Percentiles rank a stretch among this genome's conserved stretches.
Evolutionary conservation across 306 rosid genomes (phyloP).

Genomic region (Pueraria montana): DNA sequence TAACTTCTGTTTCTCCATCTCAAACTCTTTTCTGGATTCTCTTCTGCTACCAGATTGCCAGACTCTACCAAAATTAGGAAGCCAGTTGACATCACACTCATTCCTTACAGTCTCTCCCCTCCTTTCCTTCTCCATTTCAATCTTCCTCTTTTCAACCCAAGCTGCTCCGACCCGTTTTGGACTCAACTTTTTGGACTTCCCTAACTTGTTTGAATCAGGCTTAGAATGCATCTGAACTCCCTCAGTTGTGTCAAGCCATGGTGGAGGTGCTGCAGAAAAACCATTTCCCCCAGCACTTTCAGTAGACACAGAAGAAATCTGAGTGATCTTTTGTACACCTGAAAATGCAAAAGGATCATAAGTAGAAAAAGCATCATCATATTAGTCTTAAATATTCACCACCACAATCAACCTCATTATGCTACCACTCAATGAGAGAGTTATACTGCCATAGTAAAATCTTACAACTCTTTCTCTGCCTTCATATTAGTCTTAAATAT

Average conservation of each 20-base stretch:
- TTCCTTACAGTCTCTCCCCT: conserved; percentile 78
- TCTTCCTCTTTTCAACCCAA: conserved; percentile 95
- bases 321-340: conserved; percentile 68
- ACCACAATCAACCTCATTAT: conserved; percentile 19
- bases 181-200: conserved; percentile 74
- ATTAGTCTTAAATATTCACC: conserved; percentile 19
- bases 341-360: conserved; percentile 51
- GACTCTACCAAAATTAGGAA: conserved; percentile 95
- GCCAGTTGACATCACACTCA: conserved; percentile 78
- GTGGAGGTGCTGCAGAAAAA: conserved; percentile 85
- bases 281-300: conserved; percentile 67
- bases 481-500: conserved; percentile 12
- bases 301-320: conserved; percentile 49
- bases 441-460: conserved; percentile 19
- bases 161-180: conserved; percentile 96
- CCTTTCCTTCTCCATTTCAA: conserved; percentile 90
- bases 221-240: conserved; percentile 53
- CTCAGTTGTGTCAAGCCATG: conserved; percentile 78
- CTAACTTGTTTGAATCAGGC: conserved; percentile 51
- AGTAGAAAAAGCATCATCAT: conserved; percentile 47
- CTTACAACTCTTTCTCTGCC: conserved; percentile 1
- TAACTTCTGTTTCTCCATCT: conserved; percentile 73
- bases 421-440: conserved; percentile 24
- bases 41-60: conserved; percentile 98
- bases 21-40: conserved; percentile 89